phyloP scores from a whole-genome alignment of 495 filamentous ascomycete genomes.

The Pseudoneurospora amorphoporcata region DNA sequence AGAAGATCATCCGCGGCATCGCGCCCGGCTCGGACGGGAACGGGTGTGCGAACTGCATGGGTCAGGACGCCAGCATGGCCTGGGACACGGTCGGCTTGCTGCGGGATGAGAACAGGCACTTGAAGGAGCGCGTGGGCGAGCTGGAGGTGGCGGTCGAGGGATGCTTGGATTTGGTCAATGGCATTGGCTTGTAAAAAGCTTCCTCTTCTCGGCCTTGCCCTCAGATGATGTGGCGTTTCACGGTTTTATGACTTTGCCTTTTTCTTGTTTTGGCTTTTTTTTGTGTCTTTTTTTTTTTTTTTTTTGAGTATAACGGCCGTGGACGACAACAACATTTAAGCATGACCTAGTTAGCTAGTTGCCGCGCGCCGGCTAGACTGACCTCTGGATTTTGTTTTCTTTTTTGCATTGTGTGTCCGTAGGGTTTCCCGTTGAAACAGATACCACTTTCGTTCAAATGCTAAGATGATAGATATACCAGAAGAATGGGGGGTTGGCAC shows the following conservation, averaged over 20 bases:
- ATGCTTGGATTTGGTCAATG: conserved; percentile 55
- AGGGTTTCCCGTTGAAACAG: neutral
- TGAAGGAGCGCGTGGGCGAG: conserved; percentile 57
- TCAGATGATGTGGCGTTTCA: neutral
- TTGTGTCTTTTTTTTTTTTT: neutral
- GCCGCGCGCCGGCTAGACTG: neutral
- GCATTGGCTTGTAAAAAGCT: conserved; percentile 23
- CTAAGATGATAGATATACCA: neutral
- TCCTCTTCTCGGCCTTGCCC: neutral
- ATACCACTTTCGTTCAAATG: neutral
- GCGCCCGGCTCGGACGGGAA: conserved; percentile 19
- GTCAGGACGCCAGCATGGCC: conserved; percentile 52
- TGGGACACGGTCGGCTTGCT: conserved; percentile 62
- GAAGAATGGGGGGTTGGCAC: neutral
- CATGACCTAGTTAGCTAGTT: neutral
- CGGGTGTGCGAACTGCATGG: conserved; percentile 50
- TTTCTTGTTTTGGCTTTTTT: neutral
- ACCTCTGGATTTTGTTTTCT: neutral
- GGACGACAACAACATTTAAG: neutral
- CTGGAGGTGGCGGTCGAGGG: conserved; percentile 62
- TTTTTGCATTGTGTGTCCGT: neutral
- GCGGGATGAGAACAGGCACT: conserved; percentile 59
- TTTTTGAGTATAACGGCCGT: neutral
- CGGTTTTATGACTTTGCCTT: neutral
- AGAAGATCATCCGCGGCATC: conserved; percentile 41